Base-by-base conservation (phyloP, 2,329 filamentous ascomycete species). In the Rhynchosporium graminicola region DNA sequence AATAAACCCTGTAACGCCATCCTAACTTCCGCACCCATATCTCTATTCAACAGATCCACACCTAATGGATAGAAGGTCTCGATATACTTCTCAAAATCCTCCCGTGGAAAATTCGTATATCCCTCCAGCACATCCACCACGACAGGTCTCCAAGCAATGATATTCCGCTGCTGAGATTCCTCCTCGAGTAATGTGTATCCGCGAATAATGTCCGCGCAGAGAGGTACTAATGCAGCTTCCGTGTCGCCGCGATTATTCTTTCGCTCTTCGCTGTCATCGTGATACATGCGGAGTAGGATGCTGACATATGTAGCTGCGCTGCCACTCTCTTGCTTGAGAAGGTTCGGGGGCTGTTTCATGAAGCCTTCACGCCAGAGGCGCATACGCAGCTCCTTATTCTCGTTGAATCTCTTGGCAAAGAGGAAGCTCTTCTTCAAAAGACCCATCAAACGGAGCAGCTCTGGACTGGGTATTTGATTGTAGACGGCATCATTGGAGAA, bases 401-500 rank as follows among this genome's bases (percentile, higher is more conserved):
- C 92, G 76, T 99, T 99, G 82, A 99, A 99, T 70, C 89, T 90
- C 73, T 96, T 93, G 50, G 96, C 95, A 70, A 99, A 99, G 63
- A 96, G 87, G 78, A 97, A 99, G 33, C 90, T 95, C 74, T 96
- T 95, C 78, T 99, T 99, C 36, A 99, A 82, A 0, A 99, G 83
- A 0, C 85, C 86, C 96, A 99, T 99, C 13, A 99, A 82, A 2
- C 93, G 88, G 26, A 99, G 82, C 0, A 99, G 86, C 74, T 98
- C 92, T 9, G 85, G 80, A 0, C 92, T 97, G 0, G 95, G 96
- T 45, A 99, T 99, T 74, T 96, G 88, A 5, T 87, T 83, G 74
- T 99, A 99, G 15, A 99, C 96, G 0, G 90, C 86, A 74, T 98
- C 93, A 76, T 98, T 99, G 70, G 92, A 96, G 80, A 99, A 99